Percentiles rank a stretch among this genome's conserved stretches.
Evolutionary conservation across 2,329 filamentous ascomycete species (phyloP).

Genomic region (Cladosporium sp.): DNA sequence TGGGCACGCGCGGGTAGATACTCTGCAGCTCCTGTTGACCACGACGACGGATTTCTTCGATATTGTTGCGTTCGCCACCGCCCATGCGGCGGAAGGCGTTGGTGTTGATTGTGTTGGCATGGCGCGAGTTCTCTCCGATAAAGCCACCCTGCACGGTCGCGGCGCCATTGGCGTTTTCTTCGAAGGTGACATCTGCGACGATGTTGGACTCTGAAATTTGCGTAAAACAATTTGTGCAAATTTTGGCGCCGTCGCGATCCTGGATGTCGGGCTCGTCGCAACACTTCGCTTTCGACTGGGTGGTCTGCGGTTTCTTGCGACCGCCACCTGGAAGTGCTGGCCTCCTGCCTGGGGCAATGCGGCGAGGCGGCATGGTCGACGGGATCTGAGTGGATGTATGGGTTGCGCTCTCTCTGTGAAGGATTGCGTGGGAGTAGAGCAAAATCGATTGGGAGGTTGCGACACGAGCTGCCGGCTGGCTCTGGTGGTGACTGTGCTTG

Average conservation of each 20-base stretch:
- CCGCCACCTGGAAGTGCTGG: slow-evolving; percentile 11
- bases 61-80: slow-evolving; percentile 45
- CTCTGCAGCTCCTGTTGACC: slow-evolving; percentile 40
- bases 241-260: slow-evolving; percentile 37
- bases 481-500: no score
- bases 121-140: slow-evolving; percentile 78
- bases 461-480: no score
- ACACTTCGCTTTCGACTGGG: slow-evolving; percentile 14
- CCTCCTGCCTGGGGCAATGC: slow-evolving; percentile 1
- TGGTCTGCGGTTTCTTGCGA: slow-evolving; percentile 7
- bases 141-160: slow-evolving; percentile 88
- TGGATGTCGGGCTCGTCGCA: slow-evolving; percentile 26
- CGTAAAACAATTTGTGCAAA: slow-evolving; percentile 79
- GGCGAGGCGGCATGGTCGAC: slow-evolving; percentile 13
- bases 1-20: slow-evolving; percentile 35
- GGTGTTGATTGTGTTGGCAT: slow-evolving; percentile 58
- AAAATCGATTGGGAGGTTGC: not conserved
- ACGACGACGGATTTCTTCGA: slow-evolving; percentile 51
- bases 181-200: slow-evolving; percentile 86
- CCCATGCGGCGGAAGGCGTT: slow-evolving; percentile 41
- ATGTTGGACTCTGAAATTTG: slow-evolving; percentile 84
- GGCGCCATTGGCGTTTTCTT: slow-evolving; percentile 77
- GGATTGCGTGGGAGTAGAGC: slow-evolving; percentile 31
- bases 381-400: not conserved
- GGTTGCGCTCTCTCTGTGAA: slow-evolving; percentile 11